phyloP scores from a whole-genome alignment of 495 filamentous ascomycete species.

The Hyaloscypha bicolor region DNA sequence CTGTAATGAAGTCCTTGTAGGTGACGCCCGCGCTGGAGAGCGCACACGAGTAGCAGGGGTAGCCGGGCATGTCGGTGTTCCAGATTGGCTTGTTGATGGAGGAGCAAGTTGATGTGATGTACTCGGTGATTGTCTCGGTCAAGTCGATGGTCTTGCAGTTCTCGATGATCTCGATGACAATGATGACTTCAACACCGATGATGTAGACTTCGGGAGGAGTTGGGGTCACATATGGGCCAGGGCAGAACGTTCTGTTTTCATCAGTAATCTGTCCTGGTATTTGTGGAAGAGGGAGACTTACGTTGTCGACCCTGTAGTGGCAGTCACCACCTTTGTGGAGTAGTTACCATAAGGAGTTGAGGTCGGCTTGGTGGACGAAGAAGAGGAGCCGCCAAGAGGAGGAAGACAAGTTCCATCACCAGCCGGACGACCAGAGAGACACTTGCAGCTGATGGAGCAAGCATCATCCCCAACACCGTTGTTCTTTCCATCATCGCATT shows the following conservation, averaged over 20 bases:
- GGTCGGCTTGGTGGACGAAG: constrained; percentile 2
- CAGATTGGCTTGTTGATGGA: constrained; percentile 40
- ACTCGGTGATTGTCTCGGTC: constrained; percentile 23
- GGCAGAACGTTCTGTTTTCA: constrained; percentile 9
- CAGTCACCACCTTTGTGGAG: constrained; percentile 6
- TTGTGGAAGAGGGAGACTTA: not conserved
- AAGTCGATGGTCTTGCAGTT: constrained; percentile 33
- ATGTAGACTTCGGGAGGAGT: constrained; percentile 24
- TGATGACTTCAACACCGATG: constrained; percentile 44
- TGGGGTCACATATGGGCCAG: constrained; percentile 28
- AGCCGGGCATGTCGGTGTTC: constrained; percentile 36
- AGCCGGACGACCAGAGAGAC: constrained; percentile 31
- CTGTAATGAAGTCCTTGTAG: constrained; percentile 36
- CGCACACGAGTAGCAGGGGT: constrained; percentile 44
- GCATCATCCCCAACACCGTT: constrained; percentile 41
- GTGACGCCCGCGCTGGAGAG: constrained; percentile 21
- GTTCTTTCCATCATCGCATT: constrained; percentile 47
- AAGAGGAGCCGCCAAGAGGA: not conserved
- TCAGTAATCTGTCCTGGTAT: not conserved
- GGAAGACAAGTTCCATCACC: constrained; percentile 34
- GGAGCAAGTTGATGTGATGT: constrained; percentile 31
- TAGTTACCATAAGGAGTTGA: not conserved
- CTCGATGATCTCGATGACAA: constrained; percentile 38
- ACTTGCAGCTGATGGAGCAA: constrained; percentile 48
- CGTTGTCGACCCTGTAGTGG: not conserved